Conservation (phyloP, 306 rosid genomes). For the Acacia confusa region DNA sequence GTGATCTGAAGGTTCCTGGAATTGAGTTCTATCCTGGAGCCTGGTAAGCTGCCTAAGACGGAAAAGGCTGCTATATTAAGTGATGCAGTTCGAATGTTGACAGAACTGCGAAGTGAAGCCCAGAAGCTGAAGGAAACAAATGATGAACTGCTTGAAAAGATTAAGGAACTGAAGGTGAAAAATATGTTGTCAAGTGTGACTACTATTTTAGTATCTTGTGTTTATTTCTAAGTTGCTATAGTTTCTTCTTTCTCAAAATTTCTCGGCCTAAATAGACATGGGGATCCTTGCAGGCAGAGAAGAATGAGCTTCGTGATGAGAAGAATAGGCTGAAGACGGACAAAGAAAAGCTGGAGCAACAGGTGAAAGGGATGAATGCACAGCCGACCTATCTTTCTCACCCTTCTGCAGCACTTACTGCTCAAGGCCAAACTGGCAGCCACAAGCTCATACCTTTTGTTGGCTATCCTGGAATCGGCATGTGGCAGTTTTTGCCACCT, state of each 20-base stretch:
- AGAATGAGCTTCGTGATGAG: conserved; percentile 93
- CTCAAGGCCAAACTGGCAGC: conserved; percentile 55
- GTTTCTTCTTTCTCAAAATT: background rate
- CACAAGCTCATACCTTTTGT: conserved; percentile 77
- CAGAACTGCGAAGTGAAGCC: conserved; percentile 66
- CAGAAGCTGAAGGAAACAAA: conserved; percentile 64
- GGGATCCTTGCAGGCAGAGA: conserved; percentile 59
- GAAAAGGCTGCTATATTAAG: conserved; percentile 78
- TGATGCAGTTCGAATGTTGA: conserved; percentile 66
- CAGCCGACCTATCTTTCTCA: conserved; percentile 63
- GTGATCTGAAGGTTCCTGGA: conserved; percentile 76
- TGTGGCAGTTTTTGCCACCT: conserved; percentile 96
- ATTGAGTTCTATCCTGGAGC: conserved; percentile 76
- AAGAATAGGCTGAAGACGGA: conserved; percentile 82
- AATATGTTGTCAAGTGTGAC: background rate
- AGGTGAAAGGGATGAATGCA: conserved; percentile 46
- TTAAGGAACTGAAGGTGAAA: conserved; percentile 78
- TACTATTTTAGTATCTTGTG: background rate
- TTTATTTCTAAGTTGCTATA: background rate
- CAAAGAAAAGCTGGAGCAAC: conserved; percentile 69
- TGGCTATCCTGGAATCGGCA: conserved; percentile 84
- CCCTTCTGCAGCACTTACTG: conserved; percentile 44
- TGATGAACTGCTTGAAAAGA: conserved; percentile 53
- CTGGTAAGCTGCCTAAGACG: conserved; percentile 74
- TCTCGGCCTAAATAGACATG: background rate